Conservation (phyloP, 2,329 filamentous ascomycete species). For the Arthrinium phaeospermum region DNA sequence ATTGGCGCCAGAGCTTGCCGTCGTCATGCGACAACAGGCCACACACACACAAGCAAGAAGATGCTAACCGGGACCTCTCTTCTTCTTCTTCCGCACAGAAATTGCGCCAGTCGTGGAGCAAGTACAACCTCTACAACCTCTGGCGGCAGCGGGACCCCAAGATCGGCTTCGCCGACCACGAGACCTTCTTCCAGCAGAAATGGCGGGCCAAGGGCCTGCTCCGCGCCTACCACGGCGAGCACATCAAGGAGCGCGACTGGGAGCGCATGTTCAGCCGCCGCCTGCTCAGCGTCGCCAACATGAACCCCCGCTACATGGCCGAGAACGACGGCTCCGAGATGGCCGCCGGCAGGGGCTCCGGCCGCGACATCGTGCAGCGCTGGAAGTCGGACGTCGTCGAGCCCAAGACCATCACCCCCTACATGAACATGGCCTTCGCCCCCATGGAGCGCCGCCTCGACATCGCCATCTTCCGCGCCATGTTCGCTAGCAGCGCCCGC, state of each 20-base stretch:
- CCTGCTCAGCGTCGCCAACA: conserved; percentile 81
- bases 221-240: conserved; percentile 91
- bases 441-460: conserved; percentile 90
- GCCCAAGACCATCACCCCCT: conserved; percentile 68
- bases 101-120: conserved; percentile 95
- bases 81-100: conserved; percentile 60
- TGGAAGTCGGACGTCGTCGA: background rate
- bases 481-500: conserved; percentile 92
- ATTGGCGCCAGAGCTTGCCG: background rate
- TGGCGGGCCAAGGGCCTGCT: conserved; percentile 86
- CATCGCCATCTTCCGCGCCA: conserved; percentile 88
- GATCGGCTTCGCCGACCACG: conserved; percentile 42
- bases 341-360: conserved; percentile 83
- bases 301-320: conserved; percentile 83
- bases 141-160: conserved; percentile 55
- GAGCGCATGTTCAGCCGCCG: conserved; percentile 87
- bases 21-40: background rate
- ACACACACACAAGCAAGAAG: background rate
- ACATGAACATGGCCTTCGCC: conserved; percentile 95
- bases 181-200: conserved; percentile 98
- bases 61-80: background rate
- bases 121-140: conserved; percentile 95
- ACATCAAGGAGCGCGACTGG: conserved; percentile 93
- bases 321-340: conserved; percentile 80
- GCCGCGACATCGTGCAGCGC: conserved; percentile 50